These are phyloP conservation scores for Sporothrix protearum DNA, from an alignment of 2,329 filamentous ascomycete species.

Conservation along the genomic window DNA sequence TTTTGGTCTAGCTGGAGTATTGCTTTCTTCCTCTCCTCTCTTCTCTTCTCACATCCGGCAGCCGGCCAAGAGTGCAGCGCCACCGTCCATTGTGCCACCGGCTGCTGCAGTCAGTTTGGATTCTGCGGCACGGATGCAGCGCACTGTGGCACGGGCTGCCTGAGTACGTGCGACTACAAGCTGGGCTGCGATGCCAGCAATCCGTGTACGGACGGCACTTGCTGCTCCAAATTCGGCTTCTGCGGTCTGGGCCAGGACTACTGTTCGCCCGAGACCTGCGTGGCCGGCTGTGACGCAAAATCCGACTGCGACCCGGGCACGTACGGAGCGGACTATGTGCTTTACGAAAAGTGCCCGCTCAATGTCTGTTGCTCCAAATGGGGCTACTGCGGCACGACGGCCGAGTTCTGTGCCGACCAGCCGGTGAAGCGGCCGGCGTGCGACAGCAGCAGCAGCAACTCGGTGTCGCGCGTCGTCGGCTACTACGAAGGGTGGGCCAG, in stretches of 20 bases:
- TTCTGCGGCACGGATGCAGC: constrained; percentile 1
- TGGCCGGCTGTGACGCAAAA: constrained; percentile 12
- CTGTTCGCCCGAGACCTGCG: constrained; percentile 2
- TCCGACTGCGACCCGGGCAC: constrained; percentile 10
- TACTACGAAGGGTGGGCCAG: constrained; percentile 39
- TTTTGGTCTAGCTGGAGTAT: not conserved
- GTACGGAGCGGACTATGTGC: constrained; percentile 25
- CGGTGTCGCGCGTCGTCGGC: constrained; percentile 22
- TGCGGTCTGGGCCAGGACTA: constrained; percentile 2
- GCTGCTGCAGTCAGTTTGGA: constrained; percentile 4
- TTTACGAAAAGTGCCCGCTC: constrained; percentile 33
- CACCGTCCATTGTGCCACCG: not conserved
- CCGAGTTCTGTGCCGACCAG: constrained; percentile 34
- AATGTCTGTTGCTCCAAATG: constrained; percentile 37
- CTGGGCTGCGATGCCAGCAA: not conserved
- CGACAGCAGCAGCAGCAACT: constrained; percentile 3
- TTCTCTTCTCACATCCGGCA: not conserved
- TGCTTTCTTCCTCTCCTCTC: not conserved
- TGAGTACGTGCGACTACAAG: not conserved
- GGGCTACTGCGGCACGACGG: constrained; percentile 37
- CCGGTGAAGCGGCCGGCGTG: constrained; percentile 33
- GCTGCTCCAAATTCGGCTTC: constrained; percentile 8
- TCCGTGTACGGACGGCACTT: not conserved
- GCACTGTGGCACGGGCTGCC: not conserved
- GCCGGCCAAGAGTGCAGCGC: not conserved